A percentile compares a stretch with the other conserved stretches of the same genome.
phyloP scores from a whole-genome alignment of 1,284 basidiomycete genomes.

The Leccinum laetum region DNA sequence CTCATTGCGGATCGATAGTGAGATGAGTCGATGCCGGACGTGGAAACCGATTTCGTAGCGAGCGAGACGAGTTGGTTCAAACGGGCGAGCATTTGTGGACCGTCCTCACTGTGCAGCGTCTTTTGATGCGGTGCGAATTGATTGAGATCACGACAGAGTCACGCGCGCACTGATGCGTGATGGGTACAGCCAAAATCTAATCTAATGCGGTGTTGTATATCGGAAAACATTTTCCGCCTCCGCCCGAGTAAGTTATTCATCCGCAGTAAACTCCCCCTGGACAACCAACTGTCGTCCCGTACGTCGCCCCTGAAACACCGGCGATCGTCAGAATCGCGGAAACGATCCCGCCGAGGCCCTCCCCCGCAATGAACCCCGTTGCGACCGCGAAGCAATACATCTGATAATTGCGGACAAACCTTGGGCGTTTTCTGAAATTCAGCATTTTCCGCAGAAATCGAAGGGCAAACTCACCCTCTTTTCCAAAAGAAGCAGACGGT shows the following conservation, averaged over 20 bases:
- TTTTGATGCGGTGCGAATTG: not conserved
- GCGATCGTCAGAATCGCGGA: slow-evolving; percentile 4
- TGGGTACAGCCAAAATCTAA: not conserved
- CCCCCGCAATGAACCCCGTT: slow-evolving; percentile 8
- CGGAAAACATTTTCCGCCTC: not conserved
- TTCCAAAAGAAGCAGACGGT: slow-evolving; percentile 4
- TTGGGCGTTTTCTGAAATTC: not conserved
- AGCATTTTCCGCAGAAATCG: not conserved
- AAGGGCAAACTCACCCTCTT: not conserved
- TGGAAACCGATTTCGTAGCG: slow-evolving; percentile 15
- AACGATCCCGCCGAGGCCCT: slow-evolving; percentile 8
- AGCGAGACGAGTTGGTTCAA: slow-evolving; percentile 27
- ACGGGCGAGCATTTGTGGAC: slow-evolving; percentile 18
- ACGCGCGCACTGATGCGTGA: not conserved
- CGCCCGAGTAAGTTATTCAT: not conserved
- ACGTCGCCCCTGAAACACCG: not conserved
- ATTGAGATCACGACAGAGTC: not conserved
- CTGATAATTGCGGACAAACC: not conserved
- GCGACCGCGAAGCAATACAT: slow-evolving; percentile 7
- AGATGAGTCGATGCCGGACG: slow-evolving; percentile 20
- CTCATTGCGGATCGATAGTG: slow-evolving; percentile 30
- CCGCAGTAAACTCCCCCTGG: slow-evolving; percentile 3
- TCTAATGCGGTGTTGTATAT: not conserved
- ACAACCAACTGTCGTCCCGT: slow-evolving; percentile 9
- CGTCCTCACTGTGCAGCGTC: not conserved